These are phyloP conservation scores for Moesziomyces antarcticus DNA, from an alignment of 1,284 basidiomycete genomes.

Conservation along the genomic window DNA sequence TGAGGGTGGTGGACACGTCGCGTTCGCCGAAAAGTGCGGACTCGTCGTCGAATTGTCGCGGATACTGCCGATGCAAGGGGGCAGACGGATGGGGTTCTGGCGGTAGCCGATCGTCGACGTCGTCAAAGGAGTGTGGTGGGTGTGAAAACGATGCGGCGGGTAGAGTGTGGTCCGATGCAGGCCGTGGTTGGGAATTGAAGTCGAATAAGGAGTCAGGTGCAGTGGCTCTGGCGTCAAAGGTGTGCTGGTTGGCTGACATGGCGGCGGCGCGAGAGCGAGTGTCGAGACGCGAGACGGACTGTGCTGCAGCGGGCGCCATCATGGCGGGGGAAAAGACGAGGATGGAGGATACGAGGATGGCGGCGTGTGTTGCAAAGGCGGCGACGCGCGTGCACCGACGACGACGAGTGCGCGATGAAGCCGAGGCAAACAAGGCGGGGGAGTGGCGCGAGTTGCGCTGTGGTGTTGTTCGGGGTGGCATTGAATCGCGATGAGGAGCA, in stretches of 20 bases:
- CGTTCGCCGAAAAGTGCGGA: slow-evolving; percentile 24
- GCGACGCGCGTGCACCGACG: slow-evolving; percentile 14
- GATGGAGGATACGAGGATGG: slow-evolving; percentile 48
- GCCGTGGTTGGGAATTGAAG: slow-evolving; percentile 1
- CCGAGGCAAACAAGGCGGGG: neutral
- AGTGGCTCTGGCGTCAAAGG: no score
- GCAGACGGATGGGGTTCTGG: neutral
- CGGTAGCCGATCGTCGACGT: slow-evolving; percentile 25
- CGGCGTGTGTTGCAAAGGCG: slow-evolving; percentile 21
- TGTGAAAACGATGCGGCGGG: neutral
- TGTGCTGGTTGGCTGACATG: neutral
- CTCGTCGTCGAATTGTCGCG: slow-evolving; percentile 29
- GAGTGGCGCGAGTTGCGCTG: neutral
- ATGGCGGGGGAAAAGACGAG: slow-evolving; percentile 46
- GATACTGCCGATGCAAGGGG: slow-evolving; percentile 18
- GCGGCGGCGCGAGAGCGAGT: neutral
- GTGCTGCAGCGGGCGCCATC: slow-evolving; percentile 20
- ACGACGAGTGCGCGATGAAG: neutral
- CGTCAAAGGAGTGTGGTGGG: slow-evolving; percentile 1
- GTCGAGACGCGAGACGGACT: neutral
- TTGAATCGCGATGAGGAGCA: neutral
- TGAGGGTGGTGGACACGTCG: slow-evolving; percentile 9
- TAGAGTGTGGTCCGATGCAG: neutral
- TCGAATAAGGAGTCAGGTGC: no score
- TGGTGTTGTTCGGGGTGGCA: no score